A percentile compares a stretch with the other conserved stretches of the same genome.
Conservation (phyloP, 1,284 basidiomycete genomes). For the Volvariella volvacea region DNA sequence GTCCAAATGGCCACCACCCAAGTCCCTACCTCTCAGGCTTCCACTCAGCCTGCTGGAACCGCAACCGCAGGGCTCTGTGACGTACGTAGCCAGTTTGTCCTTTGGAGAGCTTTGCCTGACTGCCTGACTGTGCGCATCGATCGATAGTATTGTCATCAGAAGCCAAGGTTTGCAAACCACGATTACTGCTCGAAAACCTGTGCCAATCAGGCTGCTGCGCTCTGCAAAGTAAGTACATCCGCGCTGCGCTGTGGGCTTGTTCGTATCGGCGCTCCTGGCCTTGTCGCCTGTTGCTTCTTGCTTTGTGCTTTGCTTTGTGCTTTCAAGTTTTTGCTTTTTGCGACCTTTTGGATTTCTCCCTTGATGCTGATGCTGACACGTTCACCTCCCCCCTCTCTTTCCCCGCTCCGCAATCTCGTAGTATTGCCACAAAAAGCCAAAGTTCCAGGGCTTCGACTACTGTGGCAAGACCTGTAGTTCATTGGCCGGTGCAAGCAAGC, state of each 20-base stretch:
- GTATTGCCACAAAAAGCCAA: constrained; percentile 44
- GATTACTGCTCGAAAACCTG: constrained; percentile 58
- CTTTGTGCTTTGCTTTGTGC: background rate
- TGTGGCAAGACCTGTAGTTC: constrained; percentile 45
- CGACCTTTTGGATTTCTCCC: background rate
- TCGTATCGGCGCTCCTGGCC: background rate
- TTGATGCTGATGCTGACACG: constrained; percentile 2
- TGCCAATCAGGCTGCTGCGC: constrained; percentile 39
- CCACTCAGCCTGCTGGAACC: constrained; percentile 11
- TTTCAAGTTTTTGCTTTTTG: constrained; percentile 3
- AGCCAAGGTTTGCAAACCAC: constrained; percentile 45
- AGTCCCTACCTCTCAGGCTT: constrained; percentile 18
- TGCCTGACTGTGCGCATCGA: constrained; percentile 3
- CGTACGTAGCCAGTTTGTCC: constrained; percentile 16
- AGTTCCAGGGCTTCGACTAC: constrained; percentile 40
- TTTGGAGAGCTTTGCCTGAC: background rate
- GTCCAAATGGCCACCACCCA: too few species aligned
- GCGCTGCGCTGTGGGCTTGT: background rate
- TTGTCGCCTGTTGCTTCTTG: background rate
- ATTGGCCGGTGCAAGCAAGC: constrained; percentile 18
- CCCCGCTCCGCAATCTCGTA: constrained; percentile 12
- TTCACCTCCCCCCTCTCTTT: background rate
- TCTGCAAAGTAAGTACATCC: constrained; percentile 30
- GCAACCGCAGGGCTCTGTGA: constrained; percentile 21
- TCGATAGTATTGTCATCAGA: constrained; percentile 46